Evolutionary conservation across 495 filamentous ascomycete species (phyloP).

Genomic region (Podospora appendiculata): DNA sequence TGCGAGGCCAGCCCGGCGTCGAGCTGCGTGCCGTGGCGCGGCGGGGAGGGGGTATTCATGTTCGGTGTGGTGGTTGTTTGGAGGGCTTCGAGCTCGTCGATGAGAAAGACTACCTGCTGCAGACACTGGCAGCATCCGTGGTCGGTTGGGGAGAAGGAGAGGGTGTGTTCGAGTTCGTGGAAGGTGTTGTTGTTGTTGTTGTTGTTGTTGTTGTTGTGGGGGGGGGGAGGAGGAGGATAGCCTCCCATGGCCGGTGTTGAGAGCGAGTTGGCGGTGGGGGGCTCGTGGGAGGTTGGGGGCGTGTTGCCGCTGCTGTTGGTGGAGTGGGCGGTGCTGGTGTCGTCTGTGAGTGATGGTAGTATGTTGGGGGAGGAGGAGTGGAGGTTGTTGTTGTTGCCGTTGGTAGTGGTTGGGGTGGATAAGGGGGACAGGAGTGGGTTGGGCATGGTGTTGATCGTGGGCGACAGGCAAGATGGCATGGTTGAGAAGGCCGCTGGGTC

Average conservation of each 20-base stretch:
- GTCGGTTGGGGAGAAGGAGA: background rate
- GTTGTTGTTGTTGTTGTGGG: too few species aligned
- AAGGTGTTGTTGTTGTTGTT: background rate
- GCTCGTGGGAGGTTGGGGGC: too few species aligned
- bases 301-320: too few species aligned
- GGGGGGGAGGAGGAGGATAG: too few species aligned
- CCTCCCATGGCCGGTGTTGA: too few species aligned
- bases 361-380: too few species aligned
- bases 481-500: background rate
- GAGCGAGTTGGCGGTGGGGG: too few species aligned
- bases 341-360: too few species aligned
- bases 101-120: conserved; percentile 2
- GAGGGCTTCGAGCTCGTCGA: conserved; percentile 7
- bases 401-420: too few species aligned
- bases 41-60: too few species aligned
- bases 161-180: background rate
- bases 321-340: too few species aligned
- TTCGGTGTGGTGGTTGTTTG: background rate
- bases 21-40: background rate
- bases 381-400: too few species aligned
- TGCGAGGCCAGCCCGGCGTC: conserved; percentile 6
- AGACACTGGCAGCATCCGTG: conserved; percentile 5
- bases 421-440: background rate
- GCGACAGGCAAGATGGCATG: background rate
- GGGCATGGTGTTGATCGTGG: background rate